Percentiles rank a stretch among this genome's conserved stretches.
Evolutionary conservation across 768 basidiomycete genomes (phyloP).

Genomic region (Boletus pseudopeckii): DNA sequence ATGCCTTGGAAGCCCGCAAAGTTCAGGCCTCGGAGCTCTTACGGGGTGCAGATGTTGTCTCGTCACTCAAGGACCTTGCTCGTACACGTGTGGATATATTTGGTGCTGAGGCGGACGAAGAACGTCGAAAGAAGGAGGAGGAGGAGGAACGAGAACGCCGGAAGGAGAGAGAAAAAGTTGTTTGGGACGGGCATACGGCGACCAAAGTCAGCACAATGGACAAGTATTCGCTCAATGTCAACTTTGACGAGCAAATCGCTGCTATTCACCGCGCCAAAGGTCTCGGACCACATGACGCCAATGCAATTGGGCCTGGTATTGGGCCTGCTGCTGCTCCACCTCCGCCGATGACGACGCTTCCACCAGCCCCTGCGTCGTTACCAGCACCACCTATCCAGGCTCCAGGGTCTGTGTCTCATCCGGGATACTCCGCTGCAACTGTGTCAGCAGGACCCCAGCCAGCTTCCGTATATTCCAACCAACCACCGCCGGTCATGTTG

Average conservation of each 20-base stretch:
- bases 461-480: slow-evolving; percentile 61
- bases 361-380: slow-evolving; percentile 67
- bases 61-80: slow-evolving; percentile 90
- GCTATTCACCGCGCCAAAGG: slow-evolving; percentile 93
- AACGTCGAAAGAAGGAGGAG: slow-evolving; percentile 80
- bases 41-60: slow-evolving; percentile 89
- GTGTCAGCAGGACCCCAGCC: slow-evolving; percentile 92
- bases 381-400: slow-evolving; percentile 63
- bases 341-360: slow-evolving; percentile 56
- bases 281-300: slow-evolving; percentile 75
- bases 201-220: slow-evolving; percentile 89
- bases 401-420: slow-evolving; percentile 37
- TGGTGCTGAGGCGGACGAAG: slow-evolving; percentile 91
- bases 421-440: slow-evolving; percentile 76
- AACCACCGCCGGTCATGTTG: slow-evolving; percentile 70
- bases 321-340: slow-evolving; percentile 75
- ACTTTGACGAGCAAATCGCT: slow-evolving; percentile 97
- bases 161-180: slow-evolving; percentile 89
- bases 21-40: slow-evolving; percentile 85
- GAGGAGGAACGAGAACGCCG: slow-evolving; percentile 78
- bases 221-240: slow-evolving; percentile 90
- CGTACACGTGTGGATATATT: slow-evolving; percentile 97
- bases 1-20: slow-evolving; percentile 83
- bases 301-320: slow-evolving; percentile 84
- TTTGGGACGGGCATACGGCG: slow-evolving; percentile 98